These are phyloP conservation scores for Neurospora sp. DNA, from an alignment of 2,329 filamentous ascomycete genomes.

Conservation along the genomic window DNA sequence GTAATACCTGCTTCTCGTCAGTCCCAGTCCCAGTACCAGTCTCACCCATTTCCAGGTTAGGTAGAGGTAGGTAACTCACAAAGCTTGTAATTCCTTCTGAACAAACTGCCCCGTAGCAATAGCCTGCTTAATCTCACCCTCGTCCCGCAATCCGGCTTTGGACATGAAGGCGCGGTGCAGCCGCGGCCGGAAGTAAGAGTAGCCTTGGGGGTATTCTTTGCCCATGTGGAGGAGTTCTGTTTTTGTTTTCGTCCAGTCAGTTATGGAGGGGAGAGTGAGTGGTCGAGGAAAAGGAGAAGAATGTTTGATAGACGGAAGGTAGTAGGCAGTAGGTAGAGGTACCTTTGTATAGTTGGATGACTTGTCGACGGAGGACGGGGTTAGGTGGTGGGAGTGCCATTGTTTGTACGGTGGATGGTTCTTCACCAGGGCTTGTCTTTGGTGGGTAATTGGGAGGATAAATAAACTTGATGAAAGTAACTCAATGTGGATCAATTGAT, in stretches of 20 bases:
- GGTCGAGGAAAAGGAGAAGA: too few relatives aligned
- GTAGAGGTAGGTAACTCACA: slow-evolving; percentile 58
- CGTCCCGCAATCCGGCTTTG: slow-evolving; percentile 60
- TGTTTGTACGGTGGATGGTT: too few relatives aligned
- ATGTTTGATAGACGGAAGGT: background rate
- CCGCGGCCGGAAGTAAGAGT: slow-evolving; percentile 66
- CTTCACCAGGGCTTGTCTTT: too few relatives aligned
- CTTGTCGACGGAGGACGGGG: slow-evolving; percentile 59
- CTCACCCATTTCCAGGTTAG: too few relatives aligned
- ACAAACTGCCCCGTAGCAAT: slow-evolving; percentile 79
- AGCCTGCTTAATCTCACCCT: slow-evolving; percentile 64
- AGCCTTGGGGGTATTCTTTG: slow-evolving; percentile 78
- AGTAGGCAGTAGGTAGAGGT: slow-evolving; percentile 2
- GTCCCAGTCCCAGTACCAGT: background rate
- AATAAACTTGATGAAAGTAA: too few relatives aligned
- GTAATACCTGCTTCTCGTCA: background rate
- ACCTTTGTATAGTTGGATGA: slow-evolving; percentile 88
- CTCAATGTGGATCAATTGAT: background rate
- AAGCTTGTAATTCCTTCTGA: slow-evolving; percentile 86
- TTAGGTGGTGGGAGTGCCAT: slow-evolving; percentile 27
- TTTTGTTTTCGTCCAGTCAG: too few relatives aligned
- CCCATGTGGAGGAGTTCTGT: slow-evolving; percentile 72
- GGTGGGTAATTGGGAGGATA: too few relatives aligned
- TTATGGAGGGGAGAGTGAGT: too few relatives aligned
- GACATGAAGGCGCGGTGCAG: slow-evolving; percentile 79